Conservation (phyloP, 2,329 filamentous ascomycete species). For the Elsinoe necatrix region DNA sequence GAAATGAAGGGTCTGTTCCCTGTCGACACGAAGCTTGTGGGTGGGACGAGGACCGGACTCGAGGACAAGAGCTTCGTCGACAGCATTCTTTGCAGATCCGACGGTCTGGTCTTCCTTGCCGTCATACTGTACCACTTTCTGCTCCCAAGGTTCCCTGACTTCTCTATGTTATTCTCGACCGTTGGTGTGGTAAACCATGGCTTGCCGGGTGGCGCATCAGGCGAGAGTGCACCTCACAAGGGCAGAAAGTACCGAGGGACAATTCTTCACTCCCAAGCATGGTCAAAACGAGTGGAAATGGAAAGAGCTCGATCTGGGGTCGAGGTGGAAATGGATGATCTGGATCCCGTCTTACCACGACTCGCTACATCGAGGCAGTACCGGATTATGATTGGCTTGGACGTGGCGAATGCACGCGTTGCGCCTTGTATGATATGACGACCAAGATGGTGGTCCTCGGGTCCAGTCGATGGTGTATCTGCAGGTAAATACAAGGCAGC, state of each 20-base stretch:
- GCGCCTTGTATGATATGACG: not conserved
- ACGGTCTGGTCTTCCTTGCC: not conserved
- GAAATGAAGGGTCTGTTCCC: not conserved
- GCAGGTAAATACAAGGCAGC: not conserved
- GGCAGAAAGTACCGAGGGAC: slow-evolving; percentile 7
- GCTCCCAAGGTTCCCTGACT: not conserved
- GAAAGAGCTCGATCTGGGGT: not conserved
- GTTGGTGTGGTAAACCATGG: not conserved
- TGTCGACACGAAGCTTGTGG: slow-evolving; percentile 9
- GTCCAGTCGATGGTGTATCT: slow-evolving; percentile 8
- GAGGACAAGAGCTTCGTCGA: slow-evolving; percentile 1
- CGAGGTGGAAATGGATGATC: not conserved
- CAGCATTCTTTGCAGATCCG: slow-evolving; percentile 1
- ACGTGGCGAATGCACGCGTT: not conserved
- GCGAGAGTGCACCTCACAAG: not conserved
- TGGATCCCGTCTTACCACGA: slow-evolving; percentile 10
- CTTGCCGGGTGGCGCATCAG: slow-evolving; percentile 10
- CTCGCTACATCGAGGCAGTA: not conserved
- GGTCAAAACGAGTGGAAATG: not conserved
- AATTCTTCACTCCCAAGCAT: not conserved
- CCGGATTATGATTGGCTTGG: slow-evolving; percentile 1
- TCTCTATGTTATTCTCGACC: not conserved
- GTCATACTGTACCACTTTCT: not conserved
- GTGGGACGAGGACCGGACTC: not conserved
- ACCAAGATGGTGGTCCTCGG: not conserved